Percentiles rank a stretch among this genome's conserved stretches.
phyloP scores from a whole-genome alignment of 1,284 basidiomycete genomes.

The Puccinia polysora region DNA sequence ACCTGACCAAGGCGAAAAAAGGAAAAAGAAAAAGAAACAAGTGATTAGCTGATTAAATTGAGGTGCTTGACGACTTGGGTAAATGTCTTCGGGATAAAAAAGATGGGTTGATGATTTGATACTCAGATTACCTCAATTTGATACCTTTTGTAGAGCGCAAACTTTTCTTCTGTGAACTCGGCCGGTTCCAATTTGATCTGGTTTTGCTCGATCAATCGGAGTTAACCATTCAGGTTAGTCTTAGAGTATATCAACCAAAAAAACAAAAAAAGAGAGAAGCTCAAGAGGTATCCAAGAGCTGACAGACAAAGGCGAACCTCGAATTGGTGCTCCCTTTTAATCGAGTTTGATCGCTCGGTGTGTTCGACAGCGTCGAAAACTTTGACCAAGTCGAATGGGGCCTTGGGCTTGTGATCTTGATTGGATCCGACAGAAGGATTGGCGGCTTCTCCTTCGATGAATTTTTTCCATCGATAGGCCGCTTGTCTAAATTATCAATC shows the following conservation, averaged over 20 bases:
- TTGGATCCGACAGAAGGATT: conserved; percentile 49
- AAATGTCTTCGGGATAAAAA: background rate
- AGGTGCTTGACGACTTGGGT: no score
- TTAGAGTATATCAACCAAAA: background rate
- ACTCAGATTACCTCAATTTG: conserved; percentile 40
- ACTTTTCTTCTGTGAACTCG: conserved; percentile 73
- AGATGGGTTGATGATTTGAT: background rate
- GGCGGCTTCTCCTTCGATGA: background rate
- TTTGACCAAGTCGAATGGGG: conserved; percentile 42
- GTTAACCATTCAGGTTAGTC: background rate
- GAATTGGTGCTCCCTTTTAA: background rate
- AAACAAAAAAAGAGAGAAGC: background rate
- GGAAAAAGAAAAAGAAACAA: no score
- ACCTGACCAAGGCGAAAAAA: background rate
- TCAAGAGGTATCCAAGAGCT: background rate
- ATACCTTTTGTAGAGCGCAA: conserved; percentile 61
- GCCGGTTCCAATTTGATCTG: conserved; percentile 71
- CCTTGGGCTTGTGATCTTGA: conserved; percentile 56
- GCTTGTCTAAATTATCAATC: conserved; percentile 33
- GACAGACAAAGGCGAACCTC: conserved; percentile 9
- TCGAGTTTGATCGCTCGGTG: conserved; percentile 10
- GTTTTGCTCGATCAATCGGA: background rate
- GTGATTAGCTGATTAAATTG: no score
- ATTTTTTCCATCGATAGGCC: conserved; percentile 12
- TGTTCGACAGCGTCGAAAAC: conserved; percentile 50